phyloP scores from a whole-genome alignment of 2,329 filamentous ascomycete genomes.

The Botryotinia convoluta region DNA sequence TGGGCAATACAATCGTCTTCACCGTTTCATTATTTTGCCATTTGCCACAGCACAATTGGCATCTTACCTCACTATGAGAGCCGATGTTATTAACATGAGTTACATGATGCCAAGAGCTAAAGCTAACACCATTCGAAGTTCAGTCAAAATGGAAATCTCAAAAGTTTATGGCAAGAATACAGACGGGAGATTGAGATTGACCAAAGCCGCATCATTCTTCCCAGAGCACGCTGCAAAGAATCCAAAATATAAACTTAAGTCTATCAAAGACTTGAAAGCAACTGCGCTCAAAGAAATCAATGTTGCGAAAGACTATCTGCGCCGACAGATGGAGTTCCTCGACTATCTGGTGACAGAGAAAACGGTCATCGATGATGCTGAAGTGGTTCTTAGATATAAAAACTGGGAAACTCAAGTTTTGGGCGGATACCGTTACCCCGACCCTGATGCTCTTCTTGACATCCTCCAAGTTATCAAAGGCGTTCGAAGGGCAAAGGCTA shows the following conservation, averaged over 20 bases:
- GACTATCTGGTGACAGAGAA: background rate
- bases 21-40: background rate
- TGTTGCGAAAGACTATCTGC: background rate
- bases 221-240: background rate
- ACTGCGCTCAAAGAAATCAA: background rate
- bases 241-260: background rate
- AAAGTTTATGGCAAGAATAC: background rate
- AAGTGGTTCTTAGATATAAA: background rate
- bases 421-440: background rate
- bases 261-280: background rate
- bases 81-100: background rate
- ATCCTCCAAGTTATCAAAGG: background rate
- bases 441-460: background rate
- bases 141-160: background rate
- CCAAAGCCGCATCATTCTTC: background rate
- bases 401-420: background rate
- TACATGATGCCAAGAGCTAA: conserved; percentile 1
- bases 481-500: background rate
- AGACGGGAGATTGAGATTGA: background rate
- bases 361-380: background rate
- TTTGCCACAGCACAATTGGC: conserved; percentile 9
- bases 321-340: conserved; percentile 1
- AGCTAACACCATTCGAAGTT: background rate
- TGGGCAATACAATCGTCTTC: background rate
- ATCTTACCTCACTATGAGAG: background rate